A percentile compares a stretch with the other conserved stretches of the same genome.
phyloP scores from a whole-genome alignment of 257 asterid genomes.

The Plantago major region DNA sequence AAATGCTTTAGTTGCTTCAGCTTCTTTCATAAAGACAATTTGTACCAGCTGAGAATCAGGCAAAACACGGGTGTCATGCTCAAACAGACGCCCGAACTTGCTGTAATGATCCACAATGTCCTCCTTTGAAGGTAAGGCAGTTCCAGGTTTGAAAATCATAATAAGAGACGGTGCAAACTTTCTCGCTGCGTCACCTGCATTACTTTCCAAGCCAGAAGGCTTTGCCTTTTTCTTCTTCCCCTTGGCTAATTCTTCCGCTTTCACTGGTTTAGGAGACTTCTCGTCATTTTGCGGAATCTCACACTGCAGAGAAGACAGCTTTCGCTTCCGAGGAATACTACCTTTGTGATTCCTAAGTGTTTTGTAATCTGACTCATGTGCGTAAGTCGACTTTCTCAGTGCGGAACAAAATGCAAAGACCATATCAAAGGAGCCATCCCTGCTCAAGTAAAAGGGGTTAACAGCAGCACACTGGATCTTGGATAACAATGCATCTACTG shows the following conservation, averaged over 20 bases:
- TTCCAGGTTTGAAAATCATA: slow-evolving; percentile 40
- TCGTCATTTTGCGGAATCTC: slow-evolving; percentile 15
- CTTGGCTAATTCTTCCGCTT: slow-evolving; percentile 17
- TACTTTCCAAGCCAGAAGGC: slow-evolving; percentile 15
- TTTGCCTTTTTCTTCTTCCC: slow-evolving; percentile 33
- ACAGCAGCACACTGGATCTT: slow-evolving; percentile 44
- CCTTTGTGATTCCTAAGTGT: slow-evolving; percentile 18
- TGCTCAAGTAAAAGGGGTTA: slow-evolving; percentile 33
- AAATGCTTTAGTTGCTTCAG: slow-evolving; percentile 57
- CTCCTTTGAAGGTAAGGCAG: slow-evolving; percentile 55
- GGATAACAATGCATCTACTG: slow-evolving; percentile 33
- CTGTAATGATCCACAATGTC: slow-evolving; percentile 34
- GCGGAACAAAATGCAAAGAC: slow-evolving; percentile 44
- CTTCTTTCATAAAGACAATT: slow-evolving; percentile 33
- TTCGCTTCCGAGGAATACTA: slow-evolving; percentile 24
- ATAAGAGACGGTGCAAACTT: slow-evolving; percentile 29
- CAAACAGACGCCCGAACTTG: slow-evolving; percentile 48
- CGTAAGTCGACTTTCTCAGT: slow-evolving; percentile 40
- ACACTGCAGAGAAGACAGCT: slow-evolving; percentile 21
- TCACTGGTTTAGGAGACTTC: slow-evolving; percentile 12
- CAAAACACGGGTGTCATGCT: slow-evolving; percentile 36
- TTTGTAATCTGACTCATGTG: slow-evolving; percentile 32
- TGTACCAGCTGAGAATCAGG: slow-evolving; percentile 28
- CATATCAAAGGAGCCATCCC: slow-evolving; percentile 31
- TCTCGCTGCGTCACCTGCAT: slow-evolving; percentile 14